These are phyloP conservation scores for Macadamia tetraphylla DNA, from an alignment of 164 flowering plant genomes.

Conservation along the genomic window DNA sequence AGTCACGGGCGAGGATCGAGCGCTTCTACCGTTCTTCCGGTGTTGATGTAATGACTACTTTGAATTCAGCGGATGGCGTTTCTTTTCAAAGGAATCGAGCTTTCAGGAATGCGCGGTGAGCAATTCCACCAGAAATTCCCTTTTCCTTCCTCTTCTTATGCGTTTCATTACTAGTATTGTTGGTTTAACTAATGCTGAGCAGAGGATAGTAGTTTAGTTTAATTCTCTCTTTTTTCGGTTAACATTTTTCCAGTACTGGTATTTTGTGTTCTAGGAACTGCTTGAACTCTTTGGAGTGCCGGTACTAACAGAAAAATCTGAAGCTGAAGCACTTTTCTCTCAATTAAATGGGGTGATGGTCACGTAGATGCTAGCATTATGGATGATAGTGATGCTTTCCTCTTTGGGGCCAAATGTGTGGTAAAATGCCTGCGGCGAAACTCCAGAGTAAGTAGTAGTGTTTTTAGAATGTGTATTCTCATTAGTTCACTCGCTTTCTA, in stretches of 20 bases:
- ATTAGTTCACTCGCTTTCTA: background rate
- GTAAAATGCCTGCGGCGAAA: slow-evolving; percentile 62
- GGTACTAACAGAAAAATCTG: slow-evolving; percentile 63
- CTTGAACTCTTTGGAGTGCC: slow-evolving; percentile 91
- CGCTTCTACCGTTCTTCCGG: slow-evolving; percentile 56
- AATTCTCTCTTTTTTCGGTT: background rate
- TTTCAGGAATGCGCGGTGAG: slow-evolving; percentile 78
- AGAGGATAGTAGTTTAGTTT: background rate
- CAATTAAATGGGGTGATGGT: slow-evolving; percentile 67
- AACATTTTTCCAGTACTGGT: slow-evolving; percentile 5
- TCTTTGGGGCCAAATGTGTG: slow-evolving; percentile 89
- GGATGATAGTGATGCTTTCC: slow-evolving; percentile 90
- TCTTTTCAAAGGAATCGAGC: slow-evolving; percentile 56
- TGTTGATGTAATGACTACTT: slow-evolving; percentile 35
- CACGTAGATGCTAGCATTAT: slow-evolving; percentile 91
- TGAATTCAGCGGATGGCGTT: slow-evolving; percentile 39
- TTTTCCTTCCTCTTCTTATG: too few relatives aligned
- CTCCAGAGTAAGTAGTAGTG: slow-evolving; percentile 44
- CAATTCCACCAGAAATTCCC: background rate
- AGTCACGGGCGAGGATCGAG: slow-evolving; percentile 57
- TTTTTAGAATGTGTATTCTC: background rate
- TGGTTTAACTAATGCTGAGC: too few relatives aligned
- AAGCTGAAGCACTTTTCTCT: slow-evolving; percentile 97
- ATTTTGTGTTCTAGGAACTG: slow-evolving; percentile 46
- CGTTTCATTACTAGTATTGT: too few relatives aligned